Conservation (phyloP, 768 basidiomycete species). For the Russula sp. region DNA sequence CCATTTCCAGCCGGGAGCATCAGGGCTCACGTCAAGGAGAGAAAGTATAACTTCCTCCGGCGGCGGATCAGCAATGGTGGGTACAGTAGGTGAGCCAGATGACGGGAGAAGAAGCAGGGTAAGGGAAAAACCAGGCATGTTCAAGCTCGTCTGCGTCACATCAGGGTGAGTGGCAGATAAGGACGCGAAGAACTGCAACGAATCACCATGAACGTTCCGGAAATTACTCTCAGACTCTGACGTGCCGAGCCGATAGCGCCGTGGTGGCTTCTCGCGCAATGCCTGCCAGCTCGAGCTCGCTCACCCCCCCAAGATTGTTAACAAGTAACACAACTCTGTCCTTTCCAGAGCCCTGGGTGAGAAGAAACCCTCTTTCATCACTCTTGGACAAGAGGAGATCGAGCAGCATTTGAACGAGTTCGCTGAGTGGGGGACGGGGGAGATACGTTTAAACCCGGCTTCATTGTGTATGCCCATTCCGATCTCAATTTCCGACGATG, state of each 20-base stretch:
- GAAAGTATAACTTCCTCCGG: conserved; percentile 50
- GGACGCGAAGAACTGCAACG: not conserved
- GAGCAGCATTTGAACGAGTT: conserved; percentile 68
- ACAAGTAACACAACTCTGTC: conserved; percentile 77
- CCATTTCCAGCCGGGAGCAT: conserved; percentile 88
- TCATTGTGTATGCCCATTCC: conserved; percentile 94
- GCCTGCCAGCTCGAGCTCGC: conserved; percentile 74
- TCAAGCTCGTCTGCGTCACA: conserved; percentile 70
- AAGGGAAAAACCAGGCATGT: conserved; percentile 91
- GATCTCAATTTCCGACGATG: conserved; percentile 71
- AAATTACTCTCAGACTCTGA: conserved; percentile 60
- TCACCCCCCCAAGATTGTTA: conserved; percentile 86
- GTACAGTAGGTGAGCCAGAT: conserved; percentile 38
- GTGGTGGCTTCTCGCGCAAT: conserved; percentile 60
- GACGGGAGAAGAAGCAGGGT: conserved; percentile 74
- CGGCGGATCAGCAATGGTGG: conserved; percentile 30
- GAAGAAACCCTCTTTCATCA: conserved; percentile 79
- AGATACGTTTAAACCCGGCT: conserved; percentile 63
- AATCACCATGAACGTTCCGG: conserved; percentile 82
- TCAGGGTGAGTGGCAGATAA: not conserved
- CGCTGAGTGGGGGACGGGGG: conserved; percentile 68
- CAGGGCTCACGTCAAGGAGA: conserved; percentile 63
- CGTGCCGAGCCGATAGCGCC: conserved; percentile 53
- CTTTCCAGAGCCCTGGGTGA: conserved; percentile 56
- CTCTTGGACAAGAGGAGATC: conserved; percentile 65